phyloP scores from a whole-genome alignment of 2,329 filamentous ascomycete species.

The Alternaria dauci region DNA sequence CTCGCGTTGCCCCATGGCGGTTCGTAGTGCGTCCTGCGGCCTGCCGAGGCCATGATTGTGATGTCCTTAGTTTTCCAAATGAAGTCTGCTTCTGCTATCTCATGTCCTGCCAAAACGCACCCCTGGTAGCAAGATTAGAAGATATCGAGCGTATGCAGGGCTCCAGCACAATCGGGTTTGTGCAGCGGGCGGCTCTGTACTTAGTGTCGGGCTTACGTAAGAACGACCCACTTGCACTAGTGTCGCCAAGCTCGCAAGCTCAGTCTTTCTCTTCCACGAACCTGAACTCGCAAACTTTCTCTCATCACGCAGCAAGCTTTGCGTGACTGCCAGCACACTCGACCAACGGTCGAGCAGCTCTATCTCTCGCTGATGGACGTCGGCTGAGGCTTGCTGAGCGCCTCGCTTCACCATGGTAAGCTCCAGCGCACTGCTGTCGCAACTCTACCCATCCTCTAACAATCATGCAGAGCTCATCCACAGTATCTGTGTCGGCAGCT shows the following conservation, averaged over 20 bases:
- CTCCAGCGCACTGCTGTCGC: conserved; percentile 17
- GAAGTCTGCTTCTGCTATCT: conserved; percentile 6
- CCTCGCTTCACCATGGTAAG: conserved; percentile 49
- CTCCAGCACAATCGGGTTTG: conserved; percentile 20
- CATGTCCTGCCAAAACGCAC: conserved; percentile 19
- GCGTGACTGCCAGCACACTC: conserved; percentile 39
- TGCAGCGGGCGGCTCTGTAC: conserved; percentile 22
- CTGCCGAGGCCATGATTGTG: conserved; percentile 33
- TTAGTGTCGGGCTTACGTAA: conserved; percentile 27
- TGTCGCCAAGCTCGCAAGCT: conserved; percentile 38
- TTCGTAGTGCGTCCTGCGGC: conserved; percentile 73
- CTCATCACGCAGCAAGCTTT: conserved; percentile 41
- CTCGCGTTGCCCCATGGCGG: conserved; percentile 96
- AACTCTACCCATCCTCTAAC: conserved; percentile 26
- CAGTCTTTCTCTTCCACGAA: conserved; percentile 36
- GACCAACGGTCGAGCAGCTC: conserved; percentile 45
- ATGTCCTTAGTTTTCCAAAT: not conserved
- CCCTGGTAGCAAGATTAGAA: conserved; percentile 16
- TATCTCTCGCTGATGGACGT: conserved; percentile 46
- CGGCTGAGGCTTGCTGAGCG: conserved; percentile 43
- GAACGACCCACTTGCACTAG: conserved; percentile 22
- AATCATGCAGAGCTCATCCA: conserved; percentile 65
- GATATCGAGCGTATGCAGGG: conserved; percentile 27
- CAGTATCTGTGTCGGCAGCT: conserved; percentile 75
- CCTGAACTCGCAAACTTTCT: conserved; percentile 29